A percentile compares a stretch with the other conserved stretches of the same genome.
Conservation (phyloP, 805 yeast genomes). For the Yarrowia yakushimensis region DNA sequence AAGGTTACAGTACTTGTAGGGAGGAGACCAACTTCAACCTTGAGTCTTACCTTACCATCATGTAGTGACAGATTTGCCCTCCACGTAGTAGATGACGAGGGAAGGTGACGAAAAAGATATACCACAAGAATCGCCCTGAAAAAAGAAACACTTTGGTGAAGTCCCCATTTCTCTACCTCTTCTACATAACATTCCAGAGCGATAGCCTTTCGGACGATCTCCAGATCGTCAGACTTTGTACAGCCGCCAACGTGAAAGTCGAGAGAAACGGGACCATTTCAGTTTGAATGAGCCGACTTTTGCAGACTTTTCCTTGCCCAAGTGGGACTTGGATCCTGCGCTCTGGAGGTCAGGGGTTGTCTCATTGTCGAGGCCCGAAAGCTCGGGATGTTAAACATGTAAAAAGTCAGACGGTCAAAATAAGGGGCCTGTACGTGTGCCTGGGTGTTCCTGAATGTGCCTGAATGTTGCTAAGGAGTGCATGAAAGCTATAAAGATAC, state of each 20-base stretch:
- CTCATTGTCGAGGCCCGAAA: not conserved
- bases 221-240: slow-evolving; percentile 1
- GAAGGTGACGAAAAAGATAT: not conserved
- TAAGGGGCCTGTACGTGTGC: not conserved
- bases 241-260: not conserved
- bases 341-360: not conserved
- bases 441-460: not conserved
- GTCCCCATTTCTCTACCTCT: not conserved
- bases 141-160: not conserved
- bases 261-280: slow-evolving; percentile 2
- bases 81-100: no score
- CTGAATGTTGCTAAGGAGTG: not conserved
- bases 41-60: not conserved
- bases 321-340: not conserved
- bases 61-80: no score
- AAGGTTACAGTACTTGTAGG: not conserved
- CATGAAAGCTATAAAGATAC: not conserved
- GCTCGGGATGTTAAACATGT: not conserved
- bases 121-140: not conserved
- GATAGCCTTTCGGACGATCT: not conserved
- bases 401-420: not conserved
- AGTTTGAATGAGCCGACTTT: not conserved
- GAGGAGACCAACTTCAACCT: not conserved
- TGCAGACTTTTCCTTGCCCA: not conserved
- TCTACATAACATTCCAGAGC: not conserved